These are phyloP conservation scores for Pterothamnion heteromorphum DNA, from an alignment of 31 red algal genomes.

Conservation along the genomic window DNA sequence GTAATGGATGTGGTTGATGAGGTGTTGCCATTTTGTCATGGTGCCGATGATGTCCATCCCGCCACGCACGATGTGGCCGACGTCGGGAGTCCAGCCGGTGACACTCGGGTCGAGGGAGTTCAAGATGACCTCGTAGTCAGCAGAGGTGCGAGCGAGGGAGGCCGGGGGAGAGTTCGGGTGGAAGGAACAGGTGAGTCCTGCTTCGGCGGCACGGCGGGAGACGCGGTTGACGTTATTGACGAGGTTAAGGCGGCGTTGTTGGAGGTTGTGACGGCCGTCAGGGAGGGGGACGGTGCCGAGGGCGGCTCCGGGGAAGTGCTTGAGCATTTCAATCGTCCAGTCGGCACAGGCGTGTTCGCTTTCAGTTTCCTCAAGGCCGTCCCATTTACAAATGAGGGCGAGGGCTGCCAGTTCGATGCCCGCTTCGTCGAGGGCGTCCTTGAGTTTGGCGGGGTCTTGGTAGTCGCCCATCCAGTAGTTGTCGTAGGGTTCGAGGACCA, in stretches of 20 bases:
- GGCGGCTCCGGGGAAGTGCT: not conserved
- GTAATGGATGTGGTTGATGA: not conserved
- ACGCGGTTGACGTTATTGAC: not conserved
- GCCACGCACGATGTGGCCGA: not conserved
- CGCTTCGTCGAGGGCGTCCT: not conserved
- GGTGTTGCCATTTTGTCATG: not conserved
- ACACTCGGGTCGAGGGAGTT: not conserved
- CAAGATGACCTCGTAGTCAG: not conserved
- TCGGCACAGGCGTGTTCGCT: not conserved
- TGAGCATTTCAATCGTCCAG: not conserved
- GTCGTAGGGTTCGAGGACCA: not conserved
- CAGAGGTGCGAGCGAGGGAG: not conserved
- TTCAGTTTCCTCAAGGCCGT: not conserved
- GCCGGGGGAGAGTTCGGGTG: not conserved
- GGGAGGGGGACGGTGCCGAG: not conserved
- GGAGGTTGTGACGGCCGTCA: not conserved
- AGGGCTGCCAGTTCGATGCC: not conserved
- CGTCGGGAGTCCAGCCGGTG: not conserved
- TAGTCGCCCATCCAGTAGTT: not conserved
- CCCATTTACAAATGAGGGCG: conserved; percentile 1
- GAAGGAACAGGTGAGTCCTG: not conserved
- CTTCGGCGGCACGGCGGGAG: not conserved
- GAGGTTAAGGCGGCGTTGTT: not conserved
- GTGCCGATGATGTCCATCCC: not conserved
- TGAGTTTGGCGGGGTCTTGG: not conserved